Evolutionary conservation across 1,284 basidiomycete species (phyloP).

Genomic region (Rhodofomes roseus): DNA sequence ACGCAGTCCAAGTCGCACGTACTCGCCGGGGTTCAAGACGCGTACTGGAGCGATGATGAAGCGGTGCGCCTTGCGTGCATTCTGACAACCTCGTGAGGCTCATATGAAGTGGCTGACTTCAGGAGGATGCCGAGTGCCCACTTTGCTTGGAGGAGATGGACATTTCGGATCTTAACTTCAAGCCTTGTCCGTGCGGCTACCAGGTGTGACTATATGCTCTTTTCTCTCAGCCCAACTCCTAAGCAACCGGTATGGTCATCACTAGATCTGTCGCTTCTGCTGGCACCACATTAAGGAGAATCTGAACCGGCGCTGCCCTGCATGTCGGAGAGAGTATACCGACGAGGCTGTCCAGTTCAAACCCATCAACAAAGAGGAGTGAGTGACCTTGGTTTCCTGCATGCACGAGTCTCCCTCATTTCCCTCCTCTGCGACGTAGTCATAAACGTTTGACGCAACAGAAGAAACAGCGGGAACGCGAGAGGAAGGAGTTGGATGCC

Average conservation of each 20-base stretch:
- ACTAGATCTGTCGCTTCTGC: constrained; percentile 97
- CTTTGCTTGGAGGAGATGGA: constrained; percentile 99
- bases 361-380: constrained; percentile 96
- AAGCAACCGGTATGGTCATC: too few species aligned
- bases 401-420: background rate
- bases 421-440: constrained; percentile 40
- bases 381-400: constrained; percentile 31
- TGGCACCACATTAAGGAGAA: constrained; percentile 99
- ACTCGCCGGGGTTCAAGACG: constrained; percentile 89
- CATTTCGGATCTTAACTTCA: constrained; percentile 98
- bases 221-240: background rate
- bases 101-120: constrained; percentile 10
- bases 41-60: constrained; percentile 98
- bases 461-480: constrained; percentile 91
- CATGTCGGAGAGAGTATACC: constrained; percentile 92
- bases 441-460: constrained; percentile 94
- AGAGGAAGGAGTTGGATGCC: constrained; percentile 92
- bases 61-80: constrained; percentile 20
- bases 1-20: constrained; percentile 81
- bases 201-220: constrained; percentile 55
- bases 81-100: constrained; percentile 8
- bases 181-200: constrained; percentile 98
- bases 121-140: constrained; percentile 98
- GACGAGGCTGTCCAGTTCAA: constrained; percentile 95
- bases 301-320: constrained; percentile 95